Percentiles rank a stretch among this genome's conserved stretches.
These are phyloP conservation scores for Kodamaea ohmeri DNA, from an alignment of 1,139 yeast species.

Conservation along the genomic window DNA sequence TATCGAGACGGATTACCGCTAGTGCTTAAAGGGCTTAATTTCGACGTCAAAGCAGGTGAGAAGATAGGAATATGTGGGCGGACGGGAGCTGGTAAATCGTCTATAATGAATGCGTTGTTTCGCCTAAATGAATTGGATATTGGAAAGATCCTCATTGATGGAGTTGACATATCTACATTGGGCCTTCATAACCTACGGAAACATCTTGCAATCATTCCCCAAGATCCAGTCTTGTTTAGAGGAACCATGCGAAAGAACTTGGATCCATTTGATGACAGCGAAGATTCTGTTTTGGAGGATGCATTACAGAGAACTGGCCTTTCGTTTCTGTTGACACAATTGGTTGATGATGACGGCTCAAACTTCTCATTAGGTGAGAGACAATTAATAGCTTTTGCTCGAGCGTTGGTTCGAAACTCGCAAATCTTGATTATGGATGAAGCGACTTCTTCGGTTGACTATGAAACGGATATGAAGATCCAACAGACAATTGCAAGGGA, in stretches of 20 bases:
- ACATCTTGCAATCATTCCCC: constrained; percentile 70
- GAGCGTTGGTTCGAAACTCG: constrained; percentile 71
- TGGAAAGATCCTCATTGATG: constrained; percentile 59
- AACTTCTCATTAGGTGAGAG: constrained; percentile 79
- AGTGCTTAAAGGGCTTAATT: constrained; percentile 56
- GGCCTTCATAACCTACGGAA: constrained; percentile 59
- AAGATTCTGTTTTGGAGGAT: constrained; percentile 52
- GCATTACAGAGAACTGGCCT: constrained; percentile 61
- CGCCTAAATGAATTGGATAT: constrained; percentile 54
- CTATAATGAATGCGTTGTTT: constrained; percentile 64
- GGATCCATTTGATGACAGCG: constrained; percentile 57
- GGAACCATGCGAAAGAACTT: constrained; percentile 64
- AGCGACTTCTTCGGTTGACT: constrained; percentile 82
- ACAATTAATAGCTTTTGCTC: constrained; percentile 70
- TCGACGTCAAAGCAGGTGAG: constrained; percentile 50
- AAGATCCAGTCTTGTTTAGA: constrained; percentile 69
- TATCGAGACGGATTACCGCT: constrained; percentile 77
- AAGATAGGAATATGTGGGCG: constrained; percentile 77
- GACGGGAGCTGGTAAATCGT: constrained; percentile 78
- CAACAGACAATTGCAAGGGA: constrained; percentile 63
- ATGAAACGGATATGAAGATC: constrained; percentile 69
- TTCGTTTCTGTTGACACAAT: constrained; percentile 62
- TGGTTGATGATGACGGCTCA: constrained; percentile 70
- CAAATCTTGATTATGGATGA: constrained; percentile 72
- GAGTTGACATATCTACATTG: constrained; percentile 51